Evolutionary conservation across 768 basidiomycete genomes (phyloP).

Genomic region (Leccinum pellstonianum): DNA sequence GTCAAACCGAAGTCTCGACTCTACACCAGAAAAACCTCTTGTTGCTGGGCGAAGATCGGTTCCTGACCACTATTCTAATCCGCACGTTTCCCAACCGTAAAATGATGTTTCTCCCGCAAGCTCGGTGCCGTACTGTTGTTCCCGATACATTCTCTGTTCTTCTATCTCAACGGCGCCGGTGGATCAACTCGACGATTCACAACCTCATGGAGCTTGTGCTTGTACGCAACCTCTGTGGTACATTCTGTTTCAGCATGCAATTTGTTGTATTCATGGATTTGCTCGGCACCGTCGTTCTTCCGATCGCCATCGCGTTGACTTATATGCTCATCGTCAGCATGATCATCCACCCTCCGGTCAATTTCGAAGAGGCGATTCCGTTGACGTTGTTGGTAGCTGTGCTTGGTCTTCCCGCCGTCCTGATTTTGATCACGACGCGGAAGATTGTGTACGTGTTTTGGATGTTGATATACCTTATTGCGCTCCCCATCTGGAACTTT

Average conservation of each 20-base stretch:
- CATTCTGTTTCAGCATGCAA: slow-evolving; percentile 99
- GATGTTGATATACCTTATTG: slow-evolving; percentile 94
- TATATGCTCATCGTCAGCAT: slow-evolving; percentile 84
- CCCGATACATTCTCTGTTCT: slow-evolving; percentile 93
- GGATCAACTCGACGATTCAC: slow-evolving; percentile 99
- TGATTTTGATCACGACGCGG: slow-evolving; percentile 91
- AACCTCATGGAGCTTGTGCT: slow-evolving; percentile 99
- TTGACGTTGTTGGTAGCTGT: slow-evolving; percentile 86
- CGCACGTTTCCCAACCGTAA: slow-evolving; percentile 98
- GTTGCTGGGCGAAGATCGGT: slow-evolving; percentile 96
- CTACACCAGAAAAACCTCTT: slow-evolving; percentile 98
- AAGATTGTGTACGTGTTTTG: slow-evolving; percentile 96
- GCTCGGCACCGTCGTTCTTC: slow-evolving; percentile 86
- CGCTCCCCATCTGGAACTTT: slow-evolving; percentile 96
- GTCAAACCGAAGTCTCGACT: slow-evolving; percentile 89
- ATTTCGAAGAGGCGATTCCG: slow-evolving; percentile 93
- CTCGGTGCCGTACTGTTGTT: slow-evolving; percentile 90
- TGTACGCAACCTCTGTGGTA: slow-evolving; percentile 95
- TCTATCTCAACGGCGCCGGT: slow-evolving; percentile 94
- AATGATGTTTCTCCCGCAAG: slow-evolving; percentile 99
- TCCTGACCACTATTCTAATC: slow-evolving; percentile 93
- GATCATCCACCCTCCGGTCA: slow-evolving; percentile 74
- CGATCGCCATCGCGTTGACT: slow-evolving; percentile 90
- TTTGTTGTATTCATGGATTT: slow-evolving; percentile 99
- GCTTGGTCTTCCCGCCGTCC: slow-evolving; percentile 86